Evolutionary conservation across 2,329 filamentous ascomycete genomes (phyloP).

Genomic region (Fusarium sp.): DNA sequence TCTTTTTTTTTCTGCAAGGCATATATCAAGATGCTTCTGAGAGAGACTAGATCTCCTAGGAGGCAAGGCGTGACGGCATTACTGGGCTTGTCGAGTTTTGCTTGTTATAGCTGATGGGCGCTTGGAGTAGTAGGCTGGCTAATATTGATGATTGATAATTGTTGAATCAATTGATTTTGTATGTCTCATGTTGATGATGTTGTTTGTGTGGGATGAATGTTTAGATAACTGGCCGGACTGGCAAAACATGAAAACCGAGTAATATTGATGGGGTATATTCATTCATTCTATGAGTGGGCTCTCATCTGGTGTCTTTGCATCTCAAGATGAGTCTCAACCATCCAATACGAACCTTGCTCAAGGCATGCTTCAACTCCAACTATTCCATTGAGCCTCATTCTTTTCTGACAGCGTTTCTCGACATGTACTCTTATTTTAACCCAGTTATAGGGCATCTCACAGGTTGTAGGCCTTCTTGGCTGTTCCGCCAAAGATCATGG

Average conservation of each 20-base stretch:
- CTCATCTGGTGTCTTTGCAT: constrained; percentile 6
- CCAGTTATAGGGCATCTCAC: constrained; percentile 24
- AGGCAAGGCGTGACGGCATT: constrained; percentile 28
- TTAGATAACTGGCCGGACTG: background rate
- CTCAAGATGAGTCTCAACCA: background rate
- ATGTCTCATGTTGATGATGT: background rate
- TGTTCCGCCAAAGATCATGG: constrained; percentile 78
- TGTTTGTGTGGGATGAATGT: background rate
- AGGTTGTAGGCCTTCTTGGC: constrained; percentile 78
- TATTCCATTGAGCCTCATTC: background rate
- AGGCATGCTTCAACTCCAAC: background rate
- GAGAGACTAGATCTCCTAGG: constrained; percentile 8
- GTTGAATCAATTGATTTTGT: constrained; percentile 17
- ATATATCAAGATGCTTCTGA: constrained; percentile 20
- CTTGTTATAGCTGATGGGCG: constrained; percentile 21
- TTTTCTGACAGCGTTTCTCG: background rate
- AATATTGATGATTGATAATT: constrained; percentile 27
- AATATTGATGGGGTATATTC: constrained; percentile 6
- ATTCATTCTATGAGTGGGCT: constrained; percentile 13
- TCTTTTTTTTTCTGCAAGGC: constrained; percentile 25
- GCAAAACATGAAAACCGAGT: background rate
- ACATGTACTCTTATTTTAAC: background rate
- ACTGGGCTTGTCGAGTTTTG: constrained; percentile 18
- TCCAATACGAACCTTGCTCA: background rate
- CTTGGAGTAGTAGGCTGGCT: constrained; percentile 10